Evolutionary conservation across 2,329 filamentous ascomycete species (phyloP), one percentile per base, ranked within the genome.

Genomic region (Capronia americana): DNA sequence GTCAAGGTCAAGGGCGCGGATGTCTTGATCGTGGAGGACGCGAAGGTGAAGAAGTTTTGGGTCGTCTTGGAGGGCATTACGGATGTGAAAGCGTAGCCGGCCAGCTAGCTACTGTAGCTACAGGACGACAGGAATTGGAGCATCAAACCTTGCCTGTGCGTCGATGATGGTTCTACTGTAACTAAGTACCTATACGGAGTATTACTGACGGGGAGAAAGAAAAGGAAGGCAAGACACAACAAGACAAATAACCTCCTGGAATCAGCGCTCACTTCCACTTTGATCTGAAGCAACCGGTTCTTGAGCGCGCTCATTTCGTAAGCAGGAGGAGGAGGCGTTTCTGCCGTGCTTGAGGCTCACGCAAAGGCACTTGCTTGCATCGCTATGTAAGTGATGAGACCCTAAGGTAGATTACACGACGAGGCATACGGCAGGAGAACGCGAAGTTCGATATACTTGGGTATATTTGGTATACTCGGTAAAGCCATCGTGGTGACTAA

Each of bases 61-160:
- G 64, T 66, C 41, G 26, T 66, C 8, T 28, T 66, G 7, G 58
- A 66, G 23, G 64, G 64, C 6, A 23, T 66, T 17, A 53, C 57
- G 6, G 64, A 66, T 58, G 44, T 61, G 7, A 58, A 51, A 28
- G 41, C 1, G 4, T 51, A 51, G 48, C 17, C n/a, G n/a, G 14
- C 14, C 6, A 34, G 32, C 34, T 41, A 30, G 28, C 28, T 1
- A 30, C 34, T 14, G 34, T 17, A 17, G 1, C 4, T 41, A 41
- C 34, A 41, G 14, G 8, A 12, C 8, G 6, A 30, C 30, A 4
- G 32, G 10, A 3, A 11, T 34, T 12, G 32, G 28, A 28, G 30
- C 30, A 11, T 11, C 7, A 30, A 30, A 8, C 30, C n/a, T n/a
- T n/a, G n/a, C n/a, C n/a, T n/a, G n/a, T 10, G 30, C 10, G 30